A percentile compares a stretch with the other conserved stretches of the same genome.
phyloP scores from a whole-genome alignment of 2,329 filamentous ascomycete genomes.

The Neonectria faginata region DNA sequence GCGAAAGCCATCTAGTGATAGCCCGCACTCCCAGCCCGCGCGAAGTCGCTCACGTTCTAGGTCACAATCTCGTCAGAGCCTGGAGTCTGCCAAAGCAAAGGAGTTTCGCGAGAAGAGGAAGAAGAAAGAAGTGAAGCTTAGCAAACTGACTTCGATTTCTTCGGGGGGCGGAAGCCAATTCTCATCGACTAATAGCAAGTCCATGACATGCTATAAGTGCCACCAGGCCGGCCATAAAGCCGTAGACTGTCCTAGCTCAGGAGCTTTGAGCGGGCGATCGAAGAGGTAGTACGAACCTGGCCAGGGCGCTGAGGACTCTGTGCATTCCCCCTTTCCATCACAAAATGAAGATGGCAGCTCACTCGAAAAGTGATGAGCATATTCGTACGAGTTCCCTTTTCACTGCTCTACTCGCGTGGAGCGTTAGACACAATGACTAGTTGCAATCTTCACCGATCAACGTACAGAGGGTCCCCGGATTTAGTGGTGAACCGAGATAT shows the following conservation, averaged over 20 bases:
- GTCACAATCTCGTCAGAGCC: constrained; percentile 45
- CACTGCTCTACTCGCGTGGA: background rate
- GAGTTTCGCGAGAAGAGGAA: constrained; percentile 69
- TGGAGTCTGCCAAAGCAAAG: constrained; percentile 51
- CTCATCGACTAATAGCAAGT: constrained; percentile 39
- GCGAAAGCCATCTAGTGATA: constrained; percentile 44
- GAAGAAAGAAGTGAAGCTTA: constrained; percentile 76
- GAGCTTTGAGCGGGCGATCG: constrained; percentile 27
- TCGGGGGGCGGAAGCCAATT: constrained; percentile 45
- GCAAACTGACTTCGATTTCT: constrained; percentile 73
- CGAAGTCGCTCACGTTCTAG: constrained; percentile 50
- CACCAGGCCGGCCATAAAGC: constrained; percentile 71
- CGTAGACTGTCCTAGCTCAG: constrained; percentile 63
- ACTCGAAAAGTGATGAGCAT: background rate
- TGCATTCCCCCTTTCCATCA: background rate
- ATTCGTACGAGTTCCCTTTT: background rate
- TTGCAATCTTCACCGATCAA: background rate
- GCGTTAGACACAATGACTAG: background rate
- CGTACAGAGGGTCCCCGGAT: constrained; percentile 2
- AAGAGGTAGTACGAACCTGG: constrained; percentile 27
- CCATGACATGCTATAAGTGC: constrained; percentile 69
- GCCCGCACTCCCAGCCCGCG: constrained; percentile 28
- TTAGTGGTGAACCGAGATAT: constrained; percentile 9
- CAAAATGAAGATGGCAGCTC: background rate
- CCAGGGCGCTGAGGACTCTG: background rate